These are phyloP conservation scores for Aspergillus pseudoviridinutans DNA, from an alignment of 2,329 filamentous ascomycete species.

Conservation along the genomic window DNA sequence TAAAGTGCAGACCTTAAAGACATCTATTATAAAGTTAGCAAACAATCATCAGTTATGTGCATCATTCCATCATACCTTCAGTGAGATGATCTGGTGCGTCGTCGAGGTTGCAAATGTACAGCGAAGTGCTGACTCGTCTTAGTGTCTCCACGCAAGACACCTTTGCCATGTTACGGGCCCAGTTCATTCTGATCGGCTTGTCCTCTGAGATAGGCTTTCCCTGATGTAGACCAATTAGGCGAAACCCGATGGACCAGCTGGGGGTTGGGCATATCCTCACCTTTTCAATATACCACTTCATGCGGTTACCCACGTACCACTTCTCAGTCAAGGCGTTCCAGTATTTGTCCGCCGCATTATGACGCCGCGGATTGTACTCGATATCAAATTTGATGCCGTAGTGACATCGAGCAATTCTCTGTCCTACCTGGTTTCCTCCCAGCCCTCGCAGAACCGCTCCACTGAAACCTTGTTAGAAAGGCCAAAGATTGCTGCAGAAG, in stretches of 20 bases:
- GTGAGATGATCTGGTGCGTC: slow-evolving; percentile 2
- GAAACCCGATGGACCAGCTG: too few relatives aligned
- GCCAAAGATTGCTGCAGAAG: too few relatives aligned
- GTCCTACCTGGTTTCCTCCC: slow-evolving; percentile 20
- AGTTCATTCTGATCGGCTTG: slow-evolving; percentile 9
- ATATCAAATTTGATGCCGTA: slow-evolving; percentile 1
- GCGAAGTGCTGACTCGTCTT: too few relatives aligned
- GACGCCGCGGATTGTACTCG: neutral
- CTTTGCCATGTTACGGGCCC: neutral
- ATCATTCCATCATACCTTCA: neutral
- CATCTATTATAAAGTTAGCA: slow-evolving; percentile 9
- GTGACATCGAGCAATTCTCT: slow-evolving; percentile 16
- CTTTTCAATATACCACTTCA: slow-evolving; percentile 23
- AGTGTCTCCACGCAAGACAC: too few relatives aligned
- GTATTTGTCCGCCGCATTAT: neutral
- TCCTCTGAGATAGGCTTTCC: slow-evolving; percentile 10
- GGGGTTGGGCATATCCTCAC: neutral
- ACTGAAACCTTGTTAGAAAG: slow-evolving; percentile 2
- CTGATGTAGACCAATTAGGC: too few relatives aligned
- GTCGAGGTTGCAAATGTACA: slow-evolving; percentile 8
- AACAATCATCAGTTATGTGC: neutral
- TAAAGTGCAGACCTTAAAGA: slow-evolving; percentile 12
- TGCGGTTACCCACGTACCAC: neutral
- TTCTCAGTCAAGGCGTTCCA: slow-evolving; percentile 11
- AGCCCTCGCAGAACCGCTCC: slow-evolving; percentile 23